Base-by-base conservation (phyloP, 2,329 filamentous ascomycete genomes). In the Knufia fluminis region DNA sequence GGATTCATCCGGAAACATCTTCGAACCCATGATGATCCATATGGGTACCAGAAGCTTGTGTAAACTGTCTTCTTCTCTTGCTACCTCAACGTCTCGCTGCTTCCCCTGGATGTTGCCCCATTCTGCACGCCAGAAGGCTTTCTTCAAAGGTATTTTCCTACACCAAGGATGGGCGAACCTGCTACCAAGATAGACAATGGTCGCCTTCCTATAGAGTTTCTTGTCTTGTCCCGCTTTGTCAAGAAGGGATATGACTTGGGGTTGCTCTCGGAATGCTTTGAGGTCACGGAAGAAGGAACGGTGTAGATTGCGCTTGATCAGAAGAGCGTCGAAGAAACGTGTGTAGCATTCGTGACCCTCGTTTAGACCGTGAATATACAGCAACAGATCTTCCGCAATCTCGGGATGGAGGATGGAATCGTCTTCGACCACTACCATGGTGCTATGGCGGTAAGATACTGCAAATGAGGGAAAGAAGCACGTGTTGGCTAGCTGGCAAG, bases 91-190 rank as follows among this genome's bases (percentile, higher is more conserved):
- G 35, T 35, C 44, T 36, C 46, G 17, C 40, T 50, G 50, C 42
- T 51, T 52, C 19, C 16, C 55, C 49, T n/a, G 35, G 28, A 49
- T 33, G 7, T 2, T 36, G 16, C 43, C 20, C 49, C 49, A 51
- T 35, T 51, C 49, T 4, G 49, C 49, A 22, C 46, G 38, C 46
- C 46, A 49, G 17, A 42, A 49, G 10, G 19, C 46, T 49, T 49
- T 49, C 26, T 43, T 49, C 10, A 42, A 12, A 3, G 38, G 38
- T 6, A 38, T 49, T 19, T 48, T 52, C 12, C 54, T 53, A 39
- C 56, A 57, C 56, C 56, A 59, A 17, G 57, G 56, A 33, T 59
- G 56, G 2, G 57, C 57, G 35, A 59, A 59, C 6, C 53, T 49
- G 12, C 54, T 57, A 3, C 23, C 47, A 20, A 58, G 32, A 40